phyloP scores from a whole-genome alignment of 768 basidiomycete species.

The Pluteus cervinus region DNA sequence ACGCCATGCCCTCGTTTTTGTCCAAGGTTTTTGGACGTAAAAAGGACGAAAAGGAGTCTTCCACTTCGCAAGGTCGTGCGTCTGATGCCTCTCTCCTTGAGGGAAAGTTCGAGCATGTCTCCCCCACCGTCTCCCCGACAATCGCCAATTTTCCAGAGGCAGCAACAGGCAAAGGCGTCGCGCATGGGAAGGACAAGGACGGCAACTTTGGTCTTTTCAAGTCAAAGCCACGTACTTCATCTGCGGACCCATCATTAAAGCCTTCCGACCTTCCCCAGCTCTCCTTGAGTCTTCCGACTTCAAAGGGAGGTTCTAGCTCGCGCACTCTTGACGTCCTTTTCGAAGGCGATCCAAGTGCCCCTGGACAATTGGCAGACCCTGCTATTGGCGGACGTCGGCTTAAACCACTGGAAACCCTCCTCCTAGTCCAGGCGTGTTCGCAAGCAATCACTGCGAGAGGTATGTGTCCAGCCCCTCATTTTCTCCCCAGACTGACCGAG shows the following conservation, averaged over 20 bases:
- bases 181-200: conserved; percentile 35
- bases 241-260: conserved; percentile 29
- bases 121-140: conserved; percentile 39
- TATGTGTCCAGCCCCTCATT: conserved; percentile 24
- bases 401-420: conserved; percentile 55
- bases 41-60: conserved; percentile 49
- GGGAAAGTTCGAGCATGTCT: conserved; percentile 71
- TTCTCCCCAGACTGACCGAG: conserved; percentile 5
- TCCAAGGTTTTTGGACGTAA: conserved; percentile 76
- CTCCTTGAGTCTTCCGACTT: conserved; percentile 53
- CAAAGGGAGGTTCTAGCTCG: conserved; percentile 40
- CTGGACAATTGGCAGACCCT: conserved; percentile 41
- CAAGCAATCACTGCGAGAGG: conserved; percentile 60
- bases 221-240: conserved; percentile 34
- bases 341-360: conserved; percentile 50
- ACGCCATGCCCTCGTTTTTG: conserved; percentile 62
- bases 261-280: conserved; percentile 45
- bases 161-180: conserved; percentile 19
- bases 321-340: conserved; percentile 52
- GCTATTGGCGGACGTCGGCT: conserved; percentile 53
- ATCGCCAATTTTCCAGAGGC: conserved; percentile 33
- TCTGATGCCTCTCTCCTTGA: conserved; percentile 51
- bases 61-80: conserved; percentile 22
- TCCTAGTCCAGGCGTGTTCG: conserved; percentile 64
- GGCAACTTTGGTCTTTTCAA: conserved; percentile 43